A percentile compares a stretch with the other conserved stretches of the same genome.
phyloP scores from a whole-genome alignment of 1,284 basidiomycete genomes.

The Leccinum subspadiceum region DNA sequence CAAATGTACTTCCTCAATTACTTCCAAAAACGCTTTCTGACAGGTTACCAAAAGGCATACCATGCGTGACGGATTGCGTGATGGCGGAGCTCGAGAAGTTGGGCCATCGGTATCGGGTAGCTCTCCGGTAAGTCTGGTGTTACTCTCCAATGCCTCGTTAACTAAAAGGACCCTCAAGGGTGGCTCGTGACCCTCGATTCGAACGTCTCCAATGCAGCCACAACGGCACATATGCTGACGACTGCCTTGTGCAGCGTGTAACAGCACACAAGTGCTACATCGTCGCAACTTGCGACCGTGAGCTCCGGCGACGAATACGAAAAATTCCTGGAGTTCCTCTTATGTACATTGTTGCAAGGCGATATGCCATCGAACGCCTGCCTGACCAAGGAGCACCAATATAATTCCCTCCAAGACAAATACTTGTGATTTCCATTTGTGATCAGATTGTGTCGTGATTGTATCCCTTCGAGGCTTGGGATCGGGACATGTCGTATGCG shows the following conservation, averaged over 20 bases:
- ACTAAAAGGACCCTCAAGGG: constrained; percentile 44
- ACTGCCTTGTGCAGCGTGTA: constrained; percentile 95
- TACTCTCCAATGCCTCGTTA: neutral
- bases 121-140: constrained; percentile 65
- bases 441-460: neutral
- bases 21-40: constrained; percentile 2
- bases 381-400: constrained; percentile 87
- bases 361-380: constrained; percentile 90
- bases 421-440: neutral
- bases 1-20: constrained; percentile 73
- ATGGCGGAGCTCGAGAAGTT: constrained; percentile 98
- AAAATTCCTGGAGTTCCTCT: constrained; percentile 93
- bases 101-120: constrained; percentile 93
- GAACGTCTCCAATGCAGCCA: constrained; percentile 93
- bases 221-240: constrained; percentile 95
- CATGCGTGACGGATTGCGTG: constrained; percentile 98
- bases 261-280: constrained; percentile 96
- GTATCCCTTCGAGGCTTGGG: neutral
- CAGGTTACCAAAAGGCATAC: constrained; percentile 68
- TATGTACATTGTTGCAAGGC: constrained; percentile 91
- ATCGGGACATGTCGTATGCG: neutral
- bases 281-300: constrained; percentile 97
- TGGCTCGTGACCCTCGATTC: constrained; percentile 96
- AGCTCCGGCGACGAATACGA: constrained; percentile 87
- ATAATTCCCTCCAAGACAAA: constrained; percentile 7